These are phyloP conservation scores for Amanita fuliginea DNA, from an alignment of 768 basidiomycete species.

Conservation along the genomic window DNA sequence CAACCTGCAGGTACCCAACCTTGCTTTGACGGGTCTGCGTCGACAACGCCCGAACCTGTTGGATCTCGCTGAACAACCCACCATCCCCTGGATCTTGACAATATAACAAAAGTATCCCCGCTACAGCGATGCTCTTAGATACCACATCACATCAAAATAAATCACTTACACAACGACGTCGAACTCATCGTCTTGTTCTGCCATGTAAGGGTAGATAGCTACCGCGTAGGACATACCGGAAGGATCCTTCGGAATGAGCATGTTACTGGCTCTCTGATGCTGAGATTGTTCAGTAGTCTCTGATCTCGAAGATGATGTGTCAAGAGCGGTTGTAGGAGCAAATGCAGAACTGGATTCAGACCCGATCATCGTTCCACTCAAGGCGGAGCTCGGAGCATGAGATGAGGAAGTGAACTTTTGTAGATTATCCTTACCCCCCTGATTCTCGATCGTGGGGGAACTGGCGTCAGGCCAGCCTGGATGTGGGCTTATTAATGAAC, in stretches of 20 bases:
- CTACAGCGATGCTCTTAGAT: constrained; percentile 24
- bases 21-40: constrained; percentile 68
- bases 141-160: constrained; percentile 2
- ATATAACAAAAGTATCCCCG: constrained; percentile 88
- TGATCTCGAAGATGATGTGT: not conserved
- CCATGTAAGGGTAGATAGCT: constrained; percentile 97
- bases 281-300: not conserved
- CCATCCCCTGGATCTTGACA: constrained; percentile 95
- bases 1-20: constrained; percentile 99
- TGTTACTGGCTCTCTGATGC: constrained; percentile 12
- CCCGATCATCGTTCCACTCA: constrained; percentile 2
- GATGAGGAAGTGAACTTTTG: not conserved
- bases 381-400: constrained; percentile 2
- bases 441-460: constrained; percentile 40
- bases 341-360: constrained; percentile 3
- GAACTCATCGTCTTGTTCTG: constrained; percentile 97
- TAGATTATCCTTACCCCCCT: not conserved
- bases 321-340: constrained; percentile 1
- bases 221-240: constrained; percentile 84
- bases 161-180: constrained; percentile 85
- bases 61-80: constrained; percentile 98
- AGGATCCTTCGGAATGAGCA: constrained; percentile 25
- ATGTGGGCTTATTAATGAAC: constrained; percentile 52
- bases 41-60: constrained; percentile 69
- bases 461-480: constrained; percentile 69